Base-by-base conservation (phyloP, 768 basidiomycete species). In the Basidioascus undulatus region DNA sequence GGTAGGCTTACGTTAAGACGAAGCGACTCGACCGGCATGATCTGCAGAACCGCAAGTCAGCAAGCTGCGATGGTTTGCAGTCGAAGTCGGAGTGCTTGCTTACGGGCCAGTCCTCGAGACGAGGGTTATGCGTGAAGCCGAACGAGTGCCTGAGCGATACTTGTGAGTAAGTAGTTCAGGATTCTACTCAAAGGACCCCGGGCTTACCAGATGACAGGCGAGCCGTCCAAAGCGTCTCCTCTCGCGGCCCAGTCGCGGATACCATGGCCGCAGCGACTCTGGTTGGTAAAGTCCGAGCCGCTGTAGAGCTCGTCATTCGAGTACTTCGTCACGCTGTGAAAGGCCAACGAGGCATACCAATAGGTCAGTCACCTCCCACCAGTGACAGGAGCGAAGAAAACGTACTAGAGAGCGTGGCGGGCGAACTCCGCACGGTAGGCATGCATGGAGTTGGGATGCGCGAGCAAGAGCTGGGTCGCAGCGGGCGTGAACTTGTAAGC, bases 101-200 rank as follows among this genome's bases (percentile, higher is more conserved):
- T 11, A 55, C 49, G 15, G 54, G 54, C 44, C 49, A 57, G 39
- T 57, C 55, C 41, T 57, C 55, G 1, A 47, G 44, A 30, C 54
- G 40, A 16, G 51, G 48, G 16, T 49, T 51, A 40, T 55, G 55
- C 3, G 55, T 57, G 19, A 57, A 37, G 5, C 54, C 55, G 34
- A 55, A 55, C 6, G 52, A n/a, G 25, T 38, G 37, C 30, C 30
- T 10, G 10, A 31, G 30, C 10, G n/a, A 10, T 9, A 31, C 10
- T 5, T 4, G 18, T 19, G n/a, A 12, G 6, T 38, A 25, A 38
- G 15, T 19, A 19, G 12, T 5, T 15, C 5, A 6, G 15, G 7
- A 15, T 13, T 5, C 5, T 25, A 6, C 11, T 19, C 5, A 36
- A 20, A 6, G 21, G 18, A 20, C 20, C 5, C 25, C 37, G 37